phyloP scores from a whole-genome alignment of 2,329 filamentous ascomycete genomes.

The Trichoderma sp. region DNA sequence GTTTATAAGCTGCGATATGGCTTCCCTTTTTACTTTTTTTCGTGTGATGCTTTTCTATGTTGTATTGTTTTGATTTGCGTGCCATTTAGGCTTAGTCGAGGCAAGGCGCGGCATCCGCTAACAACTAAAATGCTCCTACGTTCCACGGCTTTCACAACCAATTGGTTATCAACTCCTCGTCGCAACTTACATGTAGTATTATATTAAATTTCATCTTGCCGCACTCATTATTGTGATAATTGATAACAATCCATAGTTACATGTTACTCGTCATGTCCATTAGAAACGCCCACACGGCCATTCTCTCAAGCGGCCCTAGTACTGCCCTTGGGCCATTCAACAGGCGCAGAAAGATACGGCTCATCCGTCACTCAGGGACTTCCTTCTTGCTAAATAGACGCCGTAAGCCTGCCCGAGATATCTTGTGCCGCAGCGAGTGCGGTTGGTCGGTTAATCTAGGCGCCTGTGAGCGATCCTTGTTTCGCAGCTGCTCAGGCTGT shows the following conservation, averaged over 20 bases:
- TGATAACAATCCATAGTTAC: neutral
- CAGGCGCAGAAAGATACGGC: neutral
- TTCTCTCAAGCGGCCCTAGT: neutral
- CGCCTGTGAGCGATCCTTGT: neutral
- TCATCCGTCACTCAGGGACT: neutral
- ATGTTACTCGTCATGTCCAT: neutral
- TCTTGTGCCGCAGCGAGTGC: slow-evolving; percentile 27
- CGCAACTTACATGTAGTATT: neutral
- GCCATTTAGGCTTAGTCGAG: neutral
- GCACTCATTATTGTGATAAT: neutral
- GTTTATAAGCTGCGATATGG: neutral
- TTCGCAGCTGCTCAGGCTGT: slow-evolving; percentile 2
- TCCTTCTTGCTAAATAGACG: slow-evolving; percentile 25
- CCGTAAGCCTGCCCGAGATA: slow-evolving; percentile 29
- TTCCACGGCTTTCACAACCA: neutral
- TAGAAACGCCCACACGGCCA: neutral
- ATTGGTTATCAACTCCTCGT: no score
- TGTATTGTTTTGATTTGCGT: neutral
- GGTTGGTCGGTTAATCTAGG: slow-evolving; percentile 18
- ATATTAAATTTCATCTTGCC: neutral
- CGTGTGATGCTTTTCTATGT: neutral
- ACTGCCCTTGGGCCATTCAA: neutral
- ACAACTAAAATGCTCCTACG: neutral
- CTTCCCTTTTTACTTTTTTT: neutral
- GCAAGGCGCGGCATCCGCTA: neutral